Base-by-base conservation (phyloP, 495 filamentous ascomycete genomes). In the Penicillium coffeae region DNA sequence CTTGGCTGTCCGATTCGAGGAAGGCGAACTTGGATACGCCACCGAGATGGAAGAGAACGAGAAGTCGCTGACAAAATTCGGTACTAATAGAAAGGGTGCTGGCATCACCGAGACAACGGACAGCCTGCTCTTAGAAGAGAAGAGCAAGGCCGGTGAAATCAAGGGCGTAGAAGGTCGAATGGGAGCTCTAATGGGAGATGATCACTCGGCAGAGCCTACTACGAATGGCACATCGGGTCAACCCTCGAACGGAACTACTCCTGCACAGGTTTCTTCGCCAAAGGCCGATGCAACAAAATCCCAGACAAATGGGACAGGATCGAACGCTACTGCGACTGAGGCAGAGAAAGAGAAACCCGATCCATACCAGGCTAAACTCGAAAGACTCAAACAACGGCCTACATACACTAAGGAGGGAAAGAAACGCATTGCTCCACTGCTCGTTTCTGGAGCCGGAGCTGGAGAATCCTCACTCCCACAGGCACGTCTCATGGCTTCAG, bases 321-420 rank as follows among this genome's bases (percentile, higher is more conserved):
- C 59, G 8, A 59, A 65, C 8, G 51, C 66, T 27, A 47, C 68
- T 1, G 59, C 62, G 8, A 65, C 72, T 21, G 81, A 82, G 62
- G 65, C 44, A 54, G 75, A 59, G 67, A 83, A 84, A 54, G 75
- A 59, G 67, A 83, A 84, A 57, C 70, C 82, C 3, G 82, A 86
- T 50, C 75, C 79, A 2, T 77, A 81, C 39, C 77, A 81, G 49
- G 79, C 78, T 15, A 85, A 87, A 54, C 72, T 94, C 30, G 87
- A 89, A 41, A 81, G 82, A 45, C 62, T 96, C 49, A 97, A 97
- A 64, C 83, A 89, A 41, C 84, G 92, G 8, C 89, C 96, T 7
- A 95, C 90, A 14, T 87, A 95, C 40, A 95, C 90, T 1, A 96
- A 97, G 64, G 93, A 99, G 45, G 93, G 93, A 14, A 96, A 90